Conservation (phyloP, 2,329 filamentous ascomycete genomes). For the Xylariales sp. region DNA sequence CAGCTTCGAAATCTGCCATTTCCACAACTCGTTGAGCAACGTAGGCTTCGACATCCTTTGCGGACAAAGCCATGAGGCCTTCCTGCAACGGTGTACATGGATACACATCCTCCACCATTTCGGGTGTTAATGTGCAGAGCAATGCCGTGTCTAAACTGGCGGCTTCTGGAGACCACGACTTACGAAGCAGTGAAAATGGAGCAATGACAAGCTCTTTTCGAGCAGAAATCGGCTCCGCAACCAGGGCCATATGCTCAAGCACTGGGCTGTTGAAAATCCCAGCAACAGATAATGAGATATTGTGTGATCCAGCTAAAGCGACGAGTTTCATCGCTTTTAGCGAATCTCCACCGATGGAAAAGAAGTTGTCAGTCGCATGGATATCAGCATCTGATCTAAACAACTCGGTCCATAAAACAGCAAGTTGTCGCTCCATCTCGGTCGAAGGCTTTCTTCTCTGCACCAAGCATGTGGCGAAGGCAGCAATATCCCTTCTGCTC, state of each 20-base stretch:
- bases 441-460: constrained; percentile 32
- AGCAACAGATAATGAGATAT: constrained; percentile 37
- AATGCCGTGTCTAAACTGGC: constrained; percentile 32
- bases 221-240: constrained; percentile 21
- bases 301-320: constrained; percentile 32
- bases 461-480: constrained; percentile 23
- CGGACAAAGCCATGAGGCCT: constrained; percentile 48
- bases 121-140: constrained; percentile 32
- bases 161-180: constrained; percentile 25
- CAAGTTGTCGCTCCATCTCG: constrained; percentile 30
- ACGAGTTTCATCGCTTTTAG: constrained; percentile 48
- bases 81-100: constrained; percentile 52
- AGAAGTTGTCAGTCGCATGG: constrained; percentile 25
- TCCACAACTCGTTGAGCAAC: constrained; percentile 45
- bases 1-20: constrained; percentile 29
- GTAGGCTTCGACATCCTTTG: constrained; percentile 46
- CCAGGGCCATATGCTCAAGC: constrained; percentile 38
- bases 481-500: constrained; percentile 33
- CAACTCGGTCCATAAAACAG: constrained; percentile 31
- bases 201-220: constrained; percentile 20
- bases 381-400: constrained; percentile 28
- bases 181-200: constrained; percentile 35
- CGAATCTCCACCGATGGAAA: constrained; percentile 37
- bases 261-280: constrained; percentile 40
- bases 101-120: constrained; percentile 44